Conservation (phyloP, 768 basidiomycete species). For the Tricholoma terreum region DNA sequence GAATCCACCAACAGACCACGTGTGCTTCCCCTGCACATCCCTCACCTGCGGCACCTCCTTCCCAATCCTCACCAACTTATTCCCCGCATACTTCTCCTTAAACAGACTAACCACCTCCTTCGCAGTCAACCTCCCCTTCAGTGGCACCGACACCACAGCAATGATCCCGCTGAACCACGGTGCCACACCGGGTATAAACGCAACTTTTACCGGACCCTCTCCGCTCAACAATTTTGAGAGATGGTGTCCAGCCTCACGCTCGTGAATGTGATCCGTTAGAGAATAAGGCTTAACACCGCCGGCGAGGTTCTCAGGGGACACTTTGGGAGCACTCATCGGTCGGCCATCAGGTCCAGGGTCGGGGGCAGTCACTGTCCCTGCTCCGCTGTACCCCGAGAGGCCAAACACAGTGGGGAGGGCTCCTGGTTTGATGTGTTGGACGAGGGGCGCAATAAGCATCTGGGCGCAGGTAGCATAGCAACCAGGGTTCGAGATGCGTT, state of each 20-base stretch:
- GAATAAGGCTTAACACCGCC: conserved; percentile 83
- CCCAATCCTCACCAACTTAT: conserved; percentile 68
- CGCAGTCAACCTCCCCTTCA: conserved; percentile 65
- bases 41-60: conserved; percentile 68
- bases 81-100: conserved; percentile 70
- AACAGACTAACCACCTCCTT: conserved; percentile 71
- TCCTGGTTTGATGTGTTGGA: conserved; percentile 61
- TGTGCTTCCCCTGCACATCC: conserved; percentile 81
- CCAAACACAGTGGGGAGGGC: conserved; percentile 85
- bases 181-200: conserved; percentile 84
- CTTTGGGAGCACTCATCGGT: conserved; percentile 77
- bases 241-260: conserved; percentile 89
- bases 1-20: conserved; percentile 89
- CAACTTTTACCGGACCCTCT: conserved; percentile 48
- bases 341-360: conserved; percentile 65
- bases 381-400: conserved; percentile 92
- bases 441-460: conserved; percentile 85
- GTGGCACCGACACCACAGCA: conserved; percentile 79
- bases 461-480: conserved; percentile 96
- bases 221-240: conserved; percentile 58
- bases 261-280: conserved; percentile 97
- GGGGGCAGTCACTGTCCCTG: conserved; percentile 76
- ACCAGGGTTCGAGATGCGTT: conserved; percentile 93
- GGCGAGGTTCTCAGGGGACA: conserved; percentile 68
- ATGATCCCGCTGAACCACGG: conserved; percentile 98